Percentiles rank a stretch among this genome's conserved stretches.
phyloP scores from a whole-genome alignment of 306 rosid species.

The Fagus crenata region DNA sequence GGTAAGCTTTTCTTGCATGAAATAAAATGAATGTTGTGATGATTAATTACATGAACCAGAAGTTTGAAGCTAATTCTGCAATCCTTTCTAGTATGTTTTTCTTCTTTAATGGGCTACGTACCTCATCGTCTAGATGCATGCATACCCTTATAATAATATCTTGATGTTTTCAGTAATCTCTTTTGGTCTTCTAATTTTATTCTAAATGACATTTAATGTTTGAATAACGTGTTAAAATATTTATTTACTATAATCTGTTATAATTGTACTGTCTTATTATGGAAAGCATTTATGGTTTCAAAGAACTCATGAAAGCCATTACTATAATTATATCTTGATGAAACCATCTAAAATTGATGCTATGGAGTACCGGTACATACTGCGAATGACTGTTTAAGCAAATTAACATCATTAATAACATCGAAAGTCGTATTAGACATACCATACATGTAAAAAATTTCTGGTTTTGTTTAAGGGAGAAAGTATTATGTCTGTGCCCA shows the following conservation, averaged over 20 bases:
- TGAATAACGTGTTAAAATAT: background rate
- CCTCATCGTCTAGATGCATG: background rate
- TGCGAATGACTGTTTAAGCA: background rate
- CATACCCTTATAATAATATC: background rate
- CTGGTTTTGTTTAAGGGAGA: background rate
- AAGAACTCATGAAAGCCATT: background rate
- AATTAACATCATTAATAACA: background rate
- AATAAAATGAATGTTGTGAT: background rate
- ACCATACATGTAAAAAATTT: background rate
- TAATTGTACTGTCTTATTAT: background rate
- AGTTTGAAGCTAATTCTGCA: background rate
- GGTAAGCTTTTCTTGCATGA: constrained; percentile 38
- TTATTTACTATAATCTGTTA: background rate
- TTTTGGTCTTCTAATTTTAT: background rate
- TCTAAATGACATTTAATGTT: background rate
- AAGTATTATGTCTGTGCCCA: background rate
- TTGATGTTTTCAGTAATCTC: background rate
- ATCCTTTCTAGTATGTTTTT: background rate
- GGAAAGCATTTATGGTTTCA: background rate
- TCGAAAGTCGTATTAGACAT: background rate
- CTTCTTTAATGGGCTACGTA: background rate
- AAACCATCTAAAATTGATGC: background rate
- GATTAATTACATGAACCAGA: background rate
- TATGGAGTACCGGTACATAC: background rate
- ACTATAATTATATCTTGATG: background rate